phyloP scores from a whole-genome alignment of 2,329 filamentous ascomycete genomes.

The Blumeriella jaapii region DNA sequence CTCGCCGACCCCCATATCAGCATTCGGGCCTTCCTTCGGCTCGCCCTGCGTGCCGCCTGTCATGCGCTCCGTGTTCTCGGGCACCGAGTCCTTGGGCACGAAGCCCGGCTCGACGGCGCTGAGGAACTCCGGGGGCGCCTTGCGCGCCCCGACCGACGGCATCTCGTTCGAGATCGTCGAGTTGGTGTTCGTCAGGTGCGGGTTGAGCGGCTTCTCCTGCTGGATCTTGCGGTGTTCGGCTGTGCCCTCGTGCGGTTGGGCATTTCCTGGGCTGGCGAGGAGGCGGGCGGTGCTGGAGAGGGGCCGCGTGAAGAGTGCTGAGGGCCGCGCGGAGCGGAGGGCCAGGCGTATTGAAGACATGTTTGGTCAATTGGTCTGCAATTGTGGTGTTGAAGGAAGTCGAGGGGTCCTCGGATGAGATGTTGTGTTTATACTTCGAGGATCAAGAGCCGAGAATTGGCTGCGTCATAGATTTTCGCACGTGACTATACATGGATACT shows the following conservation, averaged over 20 bases:
- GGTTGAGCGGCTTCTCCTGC: conserved; percentile 45
- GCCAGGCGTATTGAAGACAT: conserved; percentile 20
- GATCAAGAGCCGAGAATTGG: conserved; percentile 7
- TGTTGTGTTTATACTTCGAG: too few species aligned
- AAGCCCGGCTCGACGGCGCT: conserved; percentile 44
- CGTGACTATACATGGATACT: not conserved
- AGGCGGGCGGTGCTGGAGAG: conserved; percentile 16
- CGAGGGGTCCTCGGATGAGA: not conserved
- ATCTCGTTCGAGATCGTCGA: conserved; percentile 53
- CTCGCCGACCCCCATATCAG: conserved; percentile 68
- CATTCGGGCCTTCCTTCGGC: conserved; percentile 35
- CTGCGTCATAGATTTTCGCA: conserved; percentile 7
- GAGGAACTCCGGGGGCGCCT: conserved; percentile 48
- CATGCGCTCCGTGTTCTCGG: conserved; percentile 53
- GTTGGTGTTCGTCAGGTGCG: conserved; percentile 51
- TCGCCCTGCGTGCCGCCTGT: conserved; percentile 49
- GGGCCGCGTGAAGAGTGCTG: conserved; percentile 17
- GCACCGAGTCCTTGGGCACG: conserved; percentile 45
- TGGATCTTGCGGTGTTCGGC: conserved; percentile 44
- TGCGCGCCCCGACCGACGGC: conserved; percentile 44
- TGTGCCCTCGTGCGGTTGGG: conserved; percentile 37
- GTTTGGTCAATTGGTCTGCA: not conserved
- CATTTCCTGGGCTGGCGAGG: conserved; percentile 22
- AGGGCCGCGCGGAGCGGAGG: conserved; percentile 17
- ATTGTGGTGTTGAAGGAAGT: not conserved